Percentiles rank a stretch among this genome's conserved stretches.
Conservation (phyloP, 768 basidiomycete species). For the Lyophyllum atratum region DNA sequence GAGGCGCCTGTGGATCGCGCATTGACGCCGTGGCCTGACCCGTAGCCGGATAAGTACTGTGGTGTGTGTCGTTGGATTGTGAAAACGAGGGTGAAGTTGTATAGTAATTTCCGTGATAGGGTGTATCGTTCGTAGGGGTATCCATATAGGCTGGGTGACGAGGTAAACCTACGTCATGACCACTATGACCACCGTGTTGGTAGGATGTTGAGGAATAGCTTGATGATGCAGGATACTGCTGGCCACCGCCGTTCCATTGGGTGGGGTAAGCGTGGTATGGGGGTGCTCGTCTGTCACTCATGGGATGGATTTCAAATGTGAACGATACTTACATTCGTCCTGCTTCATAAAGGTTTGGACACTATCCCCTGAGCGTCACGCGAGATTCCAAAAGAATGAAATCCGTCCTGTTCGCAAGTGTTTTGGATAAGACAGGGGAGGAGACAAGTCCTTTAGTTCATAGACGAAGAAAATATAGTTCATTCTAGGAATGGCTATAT, state of each 20-base stretch:
- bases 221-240: conserved; percentile 29
- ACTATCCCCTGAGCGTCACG: conserved; percentile 22
- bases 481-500: conserved; percentile 21
- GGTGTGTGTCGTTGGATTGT: conserved; percentile 15
- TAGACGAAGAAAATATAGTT: conserved; percentile 23
- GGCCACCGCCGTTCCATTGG: conserved; percentile 36
- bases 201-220: conserved; percentile 28
- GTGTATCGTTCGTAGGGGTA: conserved; percentile 10
- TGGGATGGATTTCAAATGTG: conserved; percentile 17
- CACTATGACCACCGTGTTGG: conserved; percentile 14
- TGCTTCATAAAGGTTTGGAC: conserved; percentile 27
- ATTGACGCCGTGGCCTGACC: conserved; percentile 27
- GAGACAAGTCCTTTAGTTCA: conserved; percentile 18
- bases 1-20: conserved; percentile 33
- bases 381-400: conserved; percentile 20
- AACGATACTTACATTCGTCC: conserved; percentile 18
- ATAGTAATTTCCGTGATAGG: conserved; percentile 25
- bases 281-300: conserved; percentile 31
- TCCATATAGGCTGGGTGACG: conserved; percentile 24
- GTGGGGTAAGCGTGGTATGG: conserved; percentile 34
- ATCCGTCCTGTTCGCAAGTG: conserved; percentile 30
- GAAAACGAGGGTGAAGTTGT: conserved; percentile 18
- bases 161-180: conserved; percentile 19
- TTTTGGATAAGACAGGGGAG: conserved; percentile 23
- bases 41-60: conserved; percentile 21